Evolutionary conservation across 306 rosid genomes (phyloP), one percentile per base, ranked within the genome.

Genomic region (Lithocarpus polystachyus): DNA sequence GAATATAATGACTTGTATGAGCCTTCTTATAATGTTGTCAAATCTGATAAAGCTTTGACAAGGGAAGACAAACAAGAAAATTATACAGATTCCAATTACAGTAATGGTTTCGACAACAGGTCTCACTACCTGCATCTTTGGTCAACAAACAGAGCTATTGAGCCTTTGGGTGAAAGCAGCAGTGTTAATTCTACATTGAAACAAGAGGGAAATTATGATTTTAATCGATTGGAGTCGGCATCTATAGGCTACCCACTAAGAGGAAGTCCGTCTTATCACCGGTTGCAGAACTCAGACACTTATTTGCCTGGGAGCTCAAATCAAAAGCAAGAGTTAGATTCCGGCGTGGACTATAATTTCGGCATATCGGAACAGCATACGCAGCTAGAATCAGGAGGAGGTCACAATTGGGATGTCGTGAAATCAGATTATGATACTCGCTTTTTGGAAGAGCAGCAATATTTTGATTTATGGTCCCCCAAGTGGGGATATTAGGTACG

Each of bases 311-410:
- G 74, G 52, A 72, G 84, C 72, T 81, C 86, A 79, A 78, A 83
- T 35, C 73, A 60, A 54, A 31, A 19, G 68, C 86, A 86, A 79
- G 79, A 82, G 79, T 75, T 85, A 68, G 76, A 80, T 29, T 40
- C 43, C 11, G 89, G 82, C 31, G 71, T 56, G 17, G 72, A 81
- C 72, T 95, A 90, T 83, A 89, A 90, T 78, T 87, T 83, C 28
- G 91, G 92, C 59, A 86, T 80, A 52, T 73, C 67, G 28, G 96
- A 95, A 82, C 96, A 90, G 80, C 73, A 82, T 1, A 20, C 4
- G 18, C 31, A 22, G 18, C 24, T 14, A 23, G 33, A 23, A 20
- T 59, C 23, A 57, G 64, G 24, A 22, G 29, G 31, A 12, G 15
- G 5, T 8, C 4, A 57, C 64, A 22, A 57, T 57, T 20, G 11